phyloP scores from a whole-genome alignment of 176 grass and related monocot genomes.

The Triticum aestivum region DNA sequence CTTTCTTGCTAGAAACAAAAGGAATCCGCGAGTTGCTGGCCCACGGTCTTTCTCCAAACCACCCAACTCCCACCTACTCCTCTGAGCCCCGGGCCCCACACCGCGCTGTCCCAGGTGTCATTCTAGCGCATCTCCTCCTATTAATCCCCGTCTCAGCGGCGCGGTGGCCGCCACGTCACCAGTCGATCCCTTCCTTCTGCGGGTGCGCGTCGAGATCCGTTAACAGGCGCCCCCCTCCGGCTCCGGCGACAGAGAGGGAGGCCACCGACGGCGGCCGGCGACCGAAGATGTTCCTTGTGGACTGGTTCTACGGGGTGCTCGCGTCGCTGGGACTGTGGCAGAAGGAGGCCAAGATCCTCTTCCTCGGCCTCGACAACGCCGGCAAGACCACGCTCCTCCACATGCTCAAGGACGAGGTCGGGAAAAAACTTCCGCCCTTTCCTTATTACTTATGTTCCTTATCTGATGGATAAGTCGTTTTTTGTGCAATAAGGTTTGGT shows the following conservation, averaged over 20 bases:
- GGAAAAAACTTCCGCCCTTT: background rate
- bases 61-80: background rate
- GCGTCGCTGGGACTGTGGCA: conserved; percentile 77
- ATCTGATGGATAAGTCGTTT: background rate
- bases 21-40: background rate
- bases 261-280: background rate
- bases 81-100: background rate
- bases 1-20: background rate
- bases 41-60: background rate
- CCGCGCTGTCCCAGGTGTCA: background rate
- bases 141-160: background rate
- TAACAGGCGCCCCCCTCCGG: background rate
- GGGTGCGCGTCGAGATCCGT: conserved; percentile 12
- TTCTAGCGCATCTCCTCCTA: background rate
- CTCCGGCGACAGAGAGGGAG: background rate
- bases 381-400: conserved; percentile 86
- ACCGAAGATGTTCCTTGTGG: conserved; percentile 65
- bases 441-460: background rate
- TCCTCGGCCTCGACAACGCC: conserved; percentile 81
- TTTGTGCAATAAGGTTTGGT: background rate
- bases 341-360: conserved; percentile 92
- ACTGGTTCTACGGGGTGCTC: conserved; percentile 85
- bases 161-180: conserved; percentile 28
- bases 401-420: conserved; percentile 91
- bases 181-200: conserved; percentile 14